These are phyloP conservation scores for Fusarium drepaniforme DNA, from an alignment of 2,329 filamentous ascomycete genomes.

Conservation along the genomic window DNA sequence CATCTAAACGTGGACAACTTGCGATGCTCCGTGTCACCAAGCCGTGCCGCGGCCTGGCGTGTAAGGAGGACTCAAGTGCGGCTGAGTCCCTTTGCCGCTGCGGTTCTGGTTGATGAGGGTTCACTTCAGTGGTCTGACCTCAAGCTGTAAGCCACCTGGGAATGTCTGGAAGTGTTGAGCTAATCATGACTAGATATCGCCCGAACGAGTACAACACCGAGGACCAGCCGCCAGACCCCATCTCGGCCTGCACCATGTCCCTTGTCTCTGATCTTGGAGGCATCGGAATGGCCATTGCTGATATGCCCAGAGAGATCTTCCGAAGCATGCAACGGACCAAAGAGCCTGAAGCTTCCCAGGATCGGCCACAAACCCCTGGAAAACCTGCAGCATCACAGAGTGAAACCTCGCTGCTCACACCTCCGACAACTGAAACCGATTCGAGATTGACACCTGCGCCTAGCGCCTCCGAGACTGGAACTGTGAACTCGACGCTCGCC, in stretches of 20 bases:
- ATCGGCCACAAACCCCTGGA: not conserved
- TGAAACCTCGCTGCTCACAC: constrained; percentile 7
- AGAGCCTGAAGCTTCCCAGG: constrained; percentile 12
- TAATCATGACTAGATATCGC: constrained; percentile 57
- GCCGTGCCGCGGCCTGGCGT: constrained; percentile 79
- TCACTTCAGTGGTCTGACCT: constrained; percentile 77
- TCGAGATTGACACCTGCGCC: constrained; percentile 8
- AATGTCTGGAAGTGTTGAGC: not conserved
- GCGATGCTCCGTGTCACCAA: constrained; percentile 77
- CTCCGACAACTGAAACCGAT: constrained; percentile 15
- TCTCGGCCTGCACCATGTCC: constrained; percentile 81
- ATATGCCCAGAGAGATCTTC: constrained; percentile 73
- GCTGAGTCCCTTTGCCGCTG: constrained; percentile 79
- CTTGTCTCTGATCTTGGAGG: constrained; percentile 85
- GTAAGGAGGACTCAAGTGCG: constrained; percentile 75
- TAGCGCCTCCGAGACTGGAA: constrained; percentile 21
- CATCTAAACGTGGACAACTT: constrained; percentile 75
- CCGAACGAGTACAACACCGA: constrained; percentile 79
- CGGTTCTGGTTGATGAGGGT: constrained; percentile 74
- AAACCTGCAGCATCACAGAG: constrained; percentile 15
- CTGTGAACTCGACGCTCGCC: constrained; percentile 4
- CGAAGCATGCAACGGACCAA: constrained; percentile 49
- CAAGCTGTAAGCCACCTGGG: constrained; percentile 69
- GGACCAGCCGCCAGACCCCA: constrained; percentile 82
- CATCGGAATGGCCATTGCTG: constrained; percentile 85